phyloP scores from a whole-genome alignment of 345 rosid genomes.

The Aquilaria sinensis region DNA sequence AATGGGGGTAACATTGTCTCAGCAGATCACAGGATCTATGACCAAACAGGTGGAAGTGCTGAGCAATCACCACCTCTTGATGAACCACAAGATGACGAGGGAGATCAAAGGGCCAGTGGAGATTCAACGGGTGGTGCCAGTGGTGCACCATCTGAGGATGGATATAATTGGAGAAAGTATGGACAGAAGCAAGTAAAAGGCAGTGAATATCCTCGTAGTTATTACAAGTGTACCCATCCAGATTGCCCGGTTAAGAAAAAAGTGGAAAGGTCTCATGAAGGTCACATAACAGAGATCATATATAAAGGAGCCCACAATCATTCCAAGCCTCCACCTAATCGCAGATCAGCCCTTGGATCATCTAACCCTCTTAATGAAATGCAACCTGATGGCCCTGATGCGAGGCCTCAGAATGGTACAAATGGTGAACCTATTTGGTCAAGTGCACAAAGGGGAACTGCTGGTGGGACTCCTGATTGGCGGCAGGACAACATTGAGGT shows the following conservation, averaged over 20 bases:
- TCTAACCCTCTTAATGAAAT: conserved; percentile 38
- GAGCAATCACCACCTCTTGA: conserved; percentile 59
- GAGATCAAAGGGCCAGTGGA: conserved; percentile 56
- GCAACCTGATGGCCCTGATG: conserved; percentile 48
- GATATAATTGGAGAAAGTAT: conserved; percentile 94
- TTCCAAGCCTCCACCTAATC: conserved; percentile 60
- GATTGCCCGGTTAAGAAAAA: conserved; percentile 91
- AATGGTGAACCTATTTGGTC: conserved; percentile 50
- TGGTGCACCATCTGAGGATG: conserved; percentile 75
- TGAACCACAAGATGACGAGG: conserved; percentile 60
- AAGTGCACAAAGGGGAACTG: conserved; percentile 33
- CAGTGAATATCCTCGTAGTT: conserved; percentile 93
- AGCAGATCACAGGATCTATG: conserved; percentile 33
- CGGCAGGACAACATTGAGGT: conserved; percentile 60
- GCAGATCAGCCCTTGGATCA: conserved; percentile 54
- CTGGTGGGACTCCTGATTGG: conserved; percentile 41
- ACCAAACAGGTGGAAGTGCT: conserved; percentile 27
- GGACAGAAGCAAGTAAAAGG: conserved; percentile 98
- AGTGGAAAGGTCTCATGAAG: conserved; percentile 91
- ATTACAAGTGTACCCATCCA: conserved; percentile 90
- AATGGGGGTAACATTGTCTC: conserved; percentile 20
- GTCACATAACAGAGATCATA: conserved; percentile 94
- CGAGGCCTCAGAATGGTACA: conserved; percentile 30
- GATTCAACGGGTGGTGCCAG: conserved; percentile 45
- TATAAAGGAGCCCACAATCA: conserved; percentile 93